Conservation (phyloP, 306 rosid species). For the Canavalia gladiata region DNA sequence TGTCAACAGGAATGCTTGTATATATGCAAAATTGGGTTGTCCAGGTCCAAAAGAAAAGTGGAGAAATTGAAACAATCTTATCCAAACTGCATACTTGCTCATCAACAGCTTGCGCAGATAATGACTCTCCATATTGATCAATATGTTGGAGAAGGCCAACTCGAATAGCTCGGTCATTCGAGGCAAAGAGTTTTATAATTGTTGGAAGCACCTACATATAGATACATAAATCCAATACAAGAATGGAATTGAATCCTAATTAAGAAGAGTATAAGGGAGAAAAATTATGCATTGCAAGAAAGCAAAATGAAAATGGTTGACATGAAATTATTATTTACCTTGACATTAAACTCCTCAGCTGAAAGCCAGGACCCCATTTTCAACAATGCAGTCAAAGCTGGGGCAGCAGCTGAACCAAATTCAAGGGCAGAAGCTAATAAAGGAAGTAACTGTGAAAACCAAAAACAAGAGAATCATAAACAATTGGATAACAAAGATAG, state of each 20-base stretch:
- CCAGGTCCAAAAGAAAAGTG: constrained; percentile 29
- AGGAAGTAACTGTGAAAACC: constrained; percentile 86
- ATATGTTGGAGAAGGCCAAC: constrained; percentile 95
- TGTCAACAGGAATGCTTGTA: constrained; percentile 17
- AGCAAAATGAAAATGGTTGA: neutral
- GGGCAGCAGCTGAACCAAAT: constrained; percentile 99
- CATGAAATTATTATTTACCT: constrained; percentile 62
- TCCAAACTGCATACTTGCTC: constrained; percentile 74
- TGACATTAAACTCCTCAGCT: constrained; percentile 77
- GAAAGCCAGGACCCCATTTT: constrained; percentile 99
- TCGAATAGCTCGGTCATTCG: constrained; percentile 97
- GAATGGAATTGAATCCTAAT: constrained; percentile 34
- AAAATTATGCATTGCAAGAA: neutral
- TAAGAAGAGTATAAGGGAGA: constrained; percentile 14
- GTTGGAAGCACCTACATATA: constrained; percentile 81
- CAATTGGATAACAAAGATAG: constrained; percentile 37
- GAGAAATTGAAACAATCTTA: constrained; percentile 36
- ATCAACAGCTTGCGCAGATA: constrained; percentile 88
- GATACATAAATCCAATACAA: constrained; percentile 44
- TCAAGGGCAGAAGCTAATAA: constrained; percentile 99
- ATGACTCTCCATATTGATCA: constrained; percentile 94
- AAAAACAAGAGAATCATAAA: constrained; percentile 48
- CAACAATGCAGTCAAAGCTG: constrained; percentile 94
- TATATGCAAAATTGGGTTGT: neutral
- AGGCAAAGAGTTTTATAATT: constrained; percentile 86